Base-by-base conservation (phyloP, 1,139 yeast genomes). In the Protomyces arabidopsidicola region DNA sequence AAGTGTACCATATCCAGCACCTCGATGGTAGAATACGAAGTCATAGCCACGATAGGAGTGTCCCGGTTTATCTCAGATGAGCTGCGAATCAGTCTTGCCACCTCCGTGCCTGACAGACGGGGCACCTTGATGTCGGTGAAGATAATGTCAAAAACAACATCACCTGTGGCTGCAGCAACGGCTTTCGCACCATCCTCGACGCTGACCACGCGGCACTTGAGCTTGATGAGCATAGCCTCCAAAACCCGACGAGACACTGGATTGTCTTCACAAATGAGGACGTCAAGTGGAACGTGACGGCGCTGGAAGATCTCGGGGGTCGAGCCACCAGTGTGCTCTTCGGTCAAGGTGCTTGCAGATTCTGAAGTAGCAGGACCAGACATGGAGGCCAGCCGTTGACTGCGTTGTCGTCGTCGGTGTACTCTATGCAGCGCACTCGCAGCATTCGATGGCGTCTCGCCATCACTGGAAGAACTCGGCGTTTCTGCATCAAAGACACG, bases 141-240 rank as follows among this genome's bases (percentile, higher is more conserved):
- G 45, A 93, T 90, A 53, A 90, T 71, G 74, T 91, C 97, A 76
- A 90, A 93, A 70, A 84, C 85, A 31, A 90, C 89, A 64, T 86
- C 87, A 50, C 96, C 88, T 0, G 95, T 87, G 5, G 93, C 90
- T 65, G 95, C 76, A 66, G 95, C 81, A 14, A 90, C 83, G 63
- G 90, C 79, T 68, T 90, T 97, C 67, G 90, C 93, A 0, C 96
- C 96, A 67, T 86, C 85, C 0, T 85, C 78, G 5, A 88, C 88
- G 1, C 90, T 79, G 6, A 89, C 89, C 8, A 90, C 96, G 14
- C 87, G 83, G 75, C 97, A 90, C 0, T 95, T 96, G 39, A 87
- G 74, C 64, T 81, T 79, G 66, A 85, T 90, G 66, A 93, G 76
- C 69, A 86, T 79, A 65, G 81, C 82, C 57, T 84, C 82, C 52